Percentiles rank a stretch among this genome's conserved stretches.
phyloP scores from a whole-genome alignment of 148 eudicot genomes.

The Arctostaphylos glauca region DNA sequence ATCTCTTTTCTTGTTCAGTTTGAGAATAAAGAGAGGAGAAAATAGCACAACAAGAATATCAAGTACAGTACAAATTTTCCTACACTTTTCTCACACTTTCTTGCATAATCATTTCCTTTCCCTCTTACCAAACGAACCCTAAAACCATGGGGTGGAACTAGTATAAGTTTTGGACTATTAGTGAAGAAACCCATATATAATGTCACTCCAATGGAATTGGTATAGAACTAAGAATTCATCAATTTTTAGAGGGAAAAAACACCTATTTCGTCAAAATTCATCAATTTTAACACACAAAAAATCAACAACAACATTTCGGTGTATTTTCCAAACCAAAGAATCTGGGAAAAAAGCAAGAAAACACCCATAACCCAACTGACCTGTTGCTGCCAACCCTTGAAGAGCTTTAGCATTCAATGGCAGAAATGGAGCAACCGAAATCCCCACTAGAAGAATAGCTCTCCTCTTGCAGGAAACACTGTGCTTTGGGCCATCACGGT shows the following conservation, averaged over 20 bases:
- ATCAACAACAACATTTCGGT: neutral
- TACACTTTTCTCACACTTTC: no score
- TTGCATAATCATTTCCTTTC: neutral
- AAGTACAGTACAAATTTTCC: no score
- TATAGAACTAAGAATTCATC: neutral
- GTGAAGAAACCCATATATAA: neutral
- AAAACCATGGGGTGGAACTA: neutral
- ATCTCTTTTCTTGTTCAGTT: no score
- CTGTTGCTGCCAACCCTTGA: conserved; percentile 42
- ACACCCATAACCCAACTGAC: conserved; percentile 24
- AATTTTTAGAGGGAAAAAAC: neutral
- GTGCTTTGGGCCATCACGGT: conserved; percentile 26
- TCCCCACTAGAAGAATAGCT: conserved; percentile 55
- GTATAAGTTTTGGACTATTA: neutral
- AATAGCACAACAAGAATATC: no score
- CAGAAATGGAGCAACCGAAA: conserved; percentile 57
- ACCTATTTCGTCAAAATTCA: conserved; percentile 14
- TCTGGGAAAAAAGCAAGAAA: conserved; percentile 13
- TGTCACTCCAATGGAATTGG: neutral
- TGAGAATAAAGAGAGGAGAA: no score
- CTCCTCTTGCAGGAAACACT: conserved; percentile 41
- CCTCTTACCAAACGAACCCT: neutral
- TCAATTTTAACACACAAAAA: neutral
- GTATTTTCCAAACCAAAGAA: neutral
- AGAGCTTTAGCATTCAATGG: conserved; percentile 35